phyloP scores from a whole-genome alignment of 257 asterid species.

The Nicotiana sylvestris region DNA sequence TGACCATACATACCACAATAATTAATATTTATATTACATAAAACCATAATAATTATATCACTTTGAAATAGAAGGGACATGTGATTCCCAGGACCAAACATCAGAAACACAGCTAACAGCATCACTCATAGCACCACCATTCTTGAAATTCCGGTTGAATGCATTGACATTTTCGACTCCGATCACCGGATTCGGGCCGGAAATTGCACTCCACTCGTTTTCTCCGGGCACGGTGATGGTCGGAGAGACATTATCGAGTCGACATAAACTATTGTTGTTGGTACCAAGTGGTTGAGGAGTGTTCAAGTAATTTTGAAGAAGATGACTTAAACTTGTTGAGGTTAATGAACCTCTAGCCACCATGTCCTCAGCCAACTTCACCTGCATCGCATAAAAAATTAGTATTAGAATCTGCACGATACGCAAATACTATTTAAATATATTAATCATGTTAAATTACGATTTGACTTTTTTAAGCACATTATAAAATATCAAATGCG shows the following conservation, averaged over 20 bases:
- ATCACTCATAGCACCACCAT: conserved; percentile 35
- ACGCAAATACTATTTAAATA: too few relatives aligned
- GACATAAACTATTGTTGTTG: conserved; percentile 23
- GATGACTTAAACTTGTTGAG: conserved; percentile 68
- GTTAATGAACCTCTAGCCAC: conserved; percentile 75
- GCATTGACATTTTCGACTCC: conserved; percentile 25
- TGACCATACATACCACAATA: not conserved
- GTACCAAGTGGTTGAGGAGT: conserved; percentile 39
- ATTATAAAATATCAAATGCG: too few relatives aligned
- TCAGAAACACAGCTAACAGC: conserved; percentile 36
- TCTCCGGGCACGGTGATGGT: conserved; percentile 29
- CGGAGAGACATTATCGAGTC: conserved; percentile 37
- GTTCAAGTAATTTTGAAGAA: conserved; percentile 61
- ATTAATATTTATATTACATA: not conserved
- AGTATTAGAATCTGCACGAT: too few relatives aligned
- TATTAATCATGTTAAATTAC: too few relatives aligned
- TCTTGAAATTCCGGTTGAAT: conserved; percentile 31
- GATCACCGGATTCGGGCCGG: conserved; percentile 18
- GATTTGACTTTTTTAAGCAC: too few relatives aligned
- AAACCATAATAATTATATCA: conserved; percentile 17
- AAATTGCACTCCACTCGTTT: conserved; percentile 26
- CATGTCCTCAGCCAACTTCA: conserved; percentile 86
- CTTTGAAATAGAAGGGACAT: conserved; percentile 40
- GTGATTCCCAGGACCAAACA: conserved; percentile 63
- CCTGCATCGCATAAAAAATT: conserved; percentile 30